phyloP scores from a whole-genome alignment of 129 eudicot species.

The Centrapalus pauciflorus region DNA sequence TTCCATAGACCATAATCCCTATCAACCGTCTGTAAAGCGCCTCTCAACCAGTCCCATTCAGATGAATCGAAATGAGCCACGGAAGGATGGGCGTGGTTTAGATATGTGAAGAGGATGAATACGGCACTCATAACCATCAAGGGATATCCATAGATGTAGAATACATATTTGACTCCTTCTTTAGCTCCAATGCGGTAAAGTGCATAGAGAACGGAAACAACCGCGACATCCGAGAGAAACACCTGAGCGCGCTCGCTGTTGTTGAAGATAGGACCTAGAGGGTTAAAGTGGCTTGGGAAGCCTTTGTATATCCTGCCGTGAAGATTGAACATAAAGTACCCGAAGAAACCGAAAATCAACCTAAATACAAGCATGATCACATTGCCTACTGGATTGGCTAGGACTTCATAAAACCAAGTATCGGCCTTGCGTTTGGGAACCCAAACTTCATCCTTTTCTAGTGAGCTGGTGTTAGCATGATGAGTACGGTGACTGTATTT shows the following conservation, averaged over 20 bases:
- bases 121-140: constrained; percentile 8
- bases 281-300: constrained; percentile 13
- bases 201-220: background rate
- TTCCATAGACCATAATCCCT: constrained; percentile 33
- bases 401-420: constrained; percentile 18
- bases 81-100: constrained; percentile 30
- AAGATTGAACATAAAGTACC: background rate
- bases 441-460: constrained; percentile 27
- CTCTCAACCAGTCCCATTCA: constrained; percentile 44
- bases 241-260: constrained; percentile 14
- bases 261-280: constrained; percentile 15
- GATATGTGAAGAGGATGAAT: constrained; percentile 7
- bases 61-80: constrained; percentile 30
- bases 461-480: constrained; percentile 38
- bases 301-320: constrained; percentile 1
- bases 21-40: constrained; percentile 32
- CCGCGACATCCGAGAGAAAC: constrained; percentile 8
- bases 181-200: background rate
- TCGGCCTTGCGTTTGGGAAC: constrained; percentile 21
- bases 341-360: constrained; percentile 9
- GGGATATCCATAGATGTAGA: constrained; percentile 14
- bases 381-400: constrained; percentile 24
- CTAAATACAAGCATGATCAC: constrained; percentile 21
- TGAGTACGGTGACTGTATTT: constrained; percentile 38
- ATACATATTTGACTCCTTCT: constrained; percentile 6